A percentile compares a stretch with the other conserved stretches of the same genome.
phyloP scores from a whole-genome alignment of 257 asterid species.

The Striga asiatica region DNA sequence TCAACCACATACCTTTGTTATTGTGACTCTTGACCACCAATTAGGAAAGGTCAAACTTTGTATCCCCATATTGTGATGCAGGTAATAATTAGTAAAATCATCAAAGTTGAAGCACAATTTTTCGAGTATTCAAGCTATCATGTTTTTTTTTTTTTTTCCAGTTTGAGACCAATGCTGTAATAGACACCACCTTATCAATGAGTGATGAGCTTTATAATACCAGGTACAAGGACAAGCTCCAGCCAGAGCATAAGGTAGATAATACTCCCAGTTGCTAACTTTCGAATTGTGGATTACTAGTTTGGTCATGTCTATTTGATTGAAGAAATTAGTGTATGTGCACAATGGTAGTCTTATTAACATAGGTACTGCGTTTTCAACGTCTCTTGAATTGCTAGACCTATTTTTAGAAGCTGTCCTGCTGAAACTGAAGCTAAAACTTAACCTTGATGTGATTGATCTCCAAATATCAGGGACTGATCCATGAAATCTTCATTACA shows the following conservation, averaged over 20 bases:
- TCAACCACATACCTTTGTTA: conserved; percentile 87
- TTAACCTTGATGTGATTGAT: neutral
- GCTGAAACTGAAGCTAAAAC: conserved; percentile 7
- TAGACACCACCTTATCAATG: conserved; percentile 53
- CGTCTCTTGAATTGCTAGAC: no score
- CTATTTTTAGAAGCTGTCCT: no score
- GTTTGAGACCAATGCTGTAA: conserved; percentile 80
- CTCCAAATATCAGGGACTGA: conserved; percentile 53
- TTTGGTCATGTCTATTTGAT: neutral
- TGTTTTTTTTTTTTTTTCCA: conserved; percentile 16
- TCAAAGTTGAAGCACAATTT: neutral
- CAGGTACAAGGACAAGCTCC: conserved; percentile 74
- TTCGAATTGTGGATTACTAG: neutral
- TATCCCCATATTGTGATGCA: conserved; percentile 95
- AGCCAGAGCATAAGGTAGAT: conserved; percentile 56
- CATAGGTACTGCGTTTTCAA: no score
- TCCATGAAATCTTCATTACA: conserved; percentile 62
- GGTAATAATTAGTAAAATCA: conserved; percentile 33
- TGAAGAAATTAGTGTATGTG: neutral
- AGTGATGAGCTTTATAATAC: conserved; percentile 62
- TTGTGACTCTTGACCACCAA: conserved; percentile 93
- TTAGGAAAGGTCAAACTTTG: conserved; percentile 92
- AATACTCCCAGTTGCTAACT: conserved; percentile 4
- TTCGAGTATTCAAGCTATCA: conserved; percentile 6
- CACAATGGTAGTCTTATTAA: neutral